Conservation (phyloP, 768 basidiomycete genomes). For the Mycena sanguinolenta region DNA sequence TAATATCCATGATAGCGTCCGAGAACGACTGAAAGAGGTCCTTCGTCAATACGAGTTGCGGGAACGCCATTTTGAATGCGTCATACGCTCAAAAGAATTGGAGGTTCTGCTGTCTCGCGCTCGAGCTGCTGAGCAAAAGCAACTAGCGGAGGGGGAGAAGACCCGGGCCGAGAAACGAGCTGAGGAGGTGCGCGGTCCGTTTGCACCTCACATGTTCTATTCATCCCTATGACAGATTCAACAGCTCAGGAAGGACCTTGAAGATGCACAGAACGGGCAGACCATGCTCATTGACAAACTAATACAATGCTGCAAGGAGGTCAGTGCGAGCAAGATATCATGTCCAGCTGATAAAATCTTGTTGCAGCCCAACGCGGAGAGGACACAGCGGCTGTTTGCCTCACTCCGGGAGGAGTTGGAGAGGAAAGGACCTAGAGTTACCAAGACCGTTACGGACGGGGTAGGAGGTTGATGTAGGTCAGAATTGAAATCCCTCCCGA, state of each 20-base stretch:
- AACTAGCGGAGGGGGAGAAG: conserved; percentile 84
- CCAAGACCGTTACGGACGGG: conserved; percentile 59
- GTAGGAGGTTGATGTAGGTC: conserved; percentile 56
- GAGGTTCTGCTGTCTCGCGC: conserved; percentile 90
- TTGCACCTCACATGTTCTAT: conserved; percentile 34
- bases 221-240: conserved; percentile 61
- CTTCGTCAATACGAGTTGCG: conserved; percentile 91
- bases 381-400: conserved; percentile 84
- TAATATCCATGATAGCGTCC: conserved; percentile 65
- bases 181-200: conserved; percentile 72
- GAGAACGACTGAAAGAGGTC: conserved; percentile 88
- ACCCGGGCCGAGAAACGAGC: conserved; percentile 74
- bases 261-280: conserved; percentile 84
- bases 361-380: conserved; percentile 86
- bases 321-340: conserved; percentile 49
- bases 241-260: conserved; percentile 80
- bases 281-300: conserved; percentile 87
- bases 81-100: conserved; percentile 92
- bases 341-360: not conserved
- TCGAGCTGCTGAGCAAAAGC: conserved; percentile 89
- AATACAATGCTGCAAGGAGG: conserved; percentile 90
- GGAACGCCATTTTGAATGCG: conserved; percentile 93
- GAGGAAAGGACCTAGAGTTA: conserved; percentile 67
- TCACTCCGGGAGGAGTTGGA: conserved; percentile 88
- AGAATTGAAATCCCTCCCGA: conserved; percentile 30